Conservation (phyloP, 1,139 yeast species). For the Saccharomyces hybrid region DNA sequence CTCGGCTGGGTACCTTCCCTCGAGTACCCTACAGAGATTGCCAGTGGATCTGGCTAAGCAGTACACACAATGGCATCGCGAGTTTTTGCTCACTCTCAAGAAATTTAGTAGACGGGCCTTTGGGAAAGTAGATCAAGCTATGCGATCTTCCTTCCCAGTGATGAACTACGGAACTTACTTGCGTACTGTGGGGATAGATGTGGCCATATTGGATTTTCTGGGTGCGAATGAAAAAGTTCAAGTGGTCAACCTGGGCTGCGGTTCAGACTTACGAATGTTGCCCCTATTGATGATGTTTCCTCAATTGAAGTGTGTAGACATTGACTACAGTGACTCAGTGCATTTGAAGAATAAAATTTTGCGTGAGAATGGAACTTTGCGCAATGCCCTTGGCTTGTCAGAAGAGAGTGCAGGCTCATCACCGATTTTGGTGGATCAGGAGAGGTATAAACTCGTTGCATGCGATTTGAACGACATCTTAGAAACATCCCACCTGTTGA, state of each 20-base stretch:
- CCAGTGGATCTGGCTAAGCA: constrained; percentile 38
- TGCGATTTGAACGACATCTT: constrained; percentile 25
- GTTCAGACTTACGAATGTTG: constrained; percentile 71
- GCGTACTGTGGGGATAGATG: constrained; percentile 58
- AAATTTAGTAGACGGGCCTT: constrained; percentile 18
- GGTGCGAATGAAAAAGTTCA: constrained; percentile 38
- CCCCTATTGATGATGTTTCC: constrained; percentile 19
- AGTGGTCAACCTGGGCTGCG: constrained; percentile 85
- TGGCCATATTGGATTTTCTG: constrained; percentile 46
- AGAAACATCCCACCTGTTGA: constrained; percentile 14
- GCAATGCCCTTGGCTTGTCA: constrained; percentile 15
- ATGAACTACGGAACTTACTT: constrained; percentile 80
- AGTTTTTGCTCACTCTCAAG: constrained; percentile 18
- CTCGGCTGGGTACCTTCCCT: constrained; percentile 47
- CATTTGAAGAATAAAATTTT: constrained; percentile 49
- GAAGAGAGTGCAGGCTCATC: constrained; percentile 15
- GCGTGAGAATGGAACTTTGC: constrained; percentile 18
- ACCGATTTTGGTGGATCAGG: neutral
- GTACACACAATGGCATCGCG: constrained; percentile 17
- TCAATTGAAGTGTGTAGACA: constrained; percentile 50
- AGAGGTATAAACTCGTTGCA: constrained; percentile 8
- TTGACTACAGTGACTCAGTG: constrained; percentile 65
- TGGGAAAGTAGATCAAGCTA: constrained; percentile 18
- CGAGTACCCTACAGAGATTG: constrained; percentile 34
- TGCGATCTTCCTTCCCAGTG: constrained; percentile 58